Conservation (phyloP, 768 basidiomycete genomes). For the Albatrellus ellisii region DNA sequence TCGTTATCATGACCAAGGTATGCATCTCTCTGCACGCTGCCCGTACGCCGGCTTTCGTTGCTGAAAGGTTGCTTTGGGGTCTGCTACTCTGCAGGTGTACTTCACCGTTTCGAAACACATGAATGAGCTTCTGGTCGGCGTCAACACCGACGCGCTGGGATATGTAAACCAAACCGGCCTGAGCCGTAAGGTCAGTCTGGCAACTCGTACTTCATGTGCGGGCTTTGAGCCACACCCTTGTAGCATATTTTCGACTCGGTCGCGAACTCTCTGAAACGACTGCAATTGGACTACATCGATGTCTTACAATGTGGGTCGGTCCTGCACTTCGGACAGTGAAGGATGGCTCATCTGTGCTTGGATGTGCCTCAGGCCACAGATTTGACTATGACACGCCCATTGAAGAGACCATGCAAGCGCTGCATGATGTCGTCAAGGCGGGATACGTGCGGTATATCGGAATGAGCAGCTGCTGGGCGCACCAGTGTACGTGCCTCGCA, state of each 20-base stretch:
- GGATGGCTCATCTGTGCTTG: neutral
- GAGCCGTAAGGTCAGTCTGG: conserved; percentile 2
- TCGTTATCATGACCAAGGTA: conserved; percentile 33
- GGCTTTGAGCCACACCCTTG: conserved; percentile 6
- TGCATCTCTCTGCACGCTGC: neutral
- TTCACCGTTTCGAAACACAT: neutral
- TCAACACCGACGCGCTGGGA: neutral
- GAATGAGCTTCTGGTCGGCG: neutral
- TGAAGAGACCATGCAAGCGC: conserved; percentile 21
- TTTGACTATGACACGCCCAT: neutral
- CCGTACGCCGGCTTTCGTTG: neutral
- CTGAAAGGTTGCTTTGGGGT: neutral
- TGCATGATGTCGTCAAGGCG: conserved; percentile 26
- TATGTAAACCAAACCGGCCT: neutral
- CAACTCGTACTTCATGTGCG: conserved; percentile 8
- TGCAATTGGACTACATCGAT: neutral
- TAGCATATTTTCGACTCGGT: neutral
- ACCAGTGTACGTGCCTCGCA: conserved; percentile 17
- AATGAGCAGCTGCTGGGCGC: conserved; percentile 17
- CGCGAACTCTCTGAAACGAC: conserved; percentile 5
- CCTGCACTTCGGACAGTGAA: too few relatives aligned
- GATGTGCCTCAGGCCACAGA: neutral
- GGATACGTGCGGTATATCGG: conserved; percentile 26
- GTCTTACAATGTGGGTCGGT: neutral
- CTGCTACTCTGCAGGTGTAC: conserved; percentile 2